Evolutionary conservation across 176 grass and related monocot species (phyloP).

Genomic region (Neostapfia colusana): DNA sequence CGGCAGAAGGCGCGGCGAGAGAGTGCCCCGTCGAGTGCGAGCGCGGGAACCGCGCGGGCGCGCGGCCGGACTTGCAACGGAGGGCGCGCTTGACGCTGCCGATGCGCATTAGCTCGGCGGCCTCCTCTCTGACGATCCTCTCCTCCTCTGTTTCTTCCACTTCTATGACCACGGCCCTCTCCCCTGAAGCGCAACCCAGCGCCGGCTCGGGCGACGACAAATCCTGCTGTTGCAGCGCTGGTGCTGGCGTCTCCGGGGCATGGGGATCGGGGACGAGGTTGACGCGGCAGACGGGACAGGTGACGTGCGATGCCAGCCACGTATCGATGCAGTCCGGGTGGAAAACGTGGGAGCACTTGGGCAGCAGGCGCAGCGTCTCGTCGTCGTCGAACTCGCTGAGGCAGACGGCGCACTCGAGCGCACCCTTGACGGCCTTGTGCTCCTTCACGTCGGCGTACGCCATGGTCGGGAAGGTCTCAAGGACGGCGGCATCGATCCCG

Average conservation of each 20-base stretch:
- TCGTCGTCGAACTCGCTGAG: slow-evolving; percentile 97
- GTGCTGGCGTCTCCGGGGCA: neutral
- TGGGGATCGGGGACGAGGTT: slow-evolving; percentile 55
- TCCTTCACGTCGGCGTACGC: slow-evolving; percentile 84
- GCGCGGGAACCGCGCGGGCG: slow-evolving; percentile 45
- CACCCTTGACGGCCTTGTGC: slow-evolving; percentile 65
- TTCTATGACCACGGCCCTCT: slow-evolving; percentile 42
- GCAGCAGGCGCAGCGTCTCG: slow-evolving; percentile 75
- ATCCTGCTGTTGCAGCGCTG: slow-evolving; percentile 9
- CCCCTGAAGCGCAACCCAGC: neutral
- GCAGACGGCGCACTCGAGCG: slow-evolving; percentile 92
- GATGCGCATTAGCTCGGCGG: slow-evolving; percentile 56
- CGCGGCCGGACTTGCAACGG: slow-evolving; percentile 51
- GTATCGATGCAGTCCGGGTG: slow-evolving; percentile 87
- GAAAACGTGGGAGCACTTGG: slow-evolving; percentile 90
- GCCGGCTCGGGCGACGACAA: neutral
- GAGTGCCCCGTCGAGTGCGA: slow-evolving; percentile 86
- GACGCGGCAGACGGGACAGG: slow-evolving; percentile 82
- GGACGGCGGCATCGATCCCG: slow-evolving; percentile 55
- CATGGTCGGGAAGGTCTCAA: slow-evolving; percentile 72
- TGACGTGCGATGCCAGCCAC: slow-evolving; percentile 74
- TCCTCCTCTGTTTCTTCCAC: slow-evolving; percentile 51
- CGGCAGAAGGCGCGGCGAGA: neutral
- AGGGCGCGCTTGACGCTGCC: slow-evolving; percentile 56
- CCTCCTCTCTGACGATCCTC: slow-evolving; percentile 54